Evolutionary conservation across 2,329 filamentous ascomycete genomes (phyloP), one percentile per base, ranked within the genome.

Genomic region (Incumbomyces lentus): DNA sequence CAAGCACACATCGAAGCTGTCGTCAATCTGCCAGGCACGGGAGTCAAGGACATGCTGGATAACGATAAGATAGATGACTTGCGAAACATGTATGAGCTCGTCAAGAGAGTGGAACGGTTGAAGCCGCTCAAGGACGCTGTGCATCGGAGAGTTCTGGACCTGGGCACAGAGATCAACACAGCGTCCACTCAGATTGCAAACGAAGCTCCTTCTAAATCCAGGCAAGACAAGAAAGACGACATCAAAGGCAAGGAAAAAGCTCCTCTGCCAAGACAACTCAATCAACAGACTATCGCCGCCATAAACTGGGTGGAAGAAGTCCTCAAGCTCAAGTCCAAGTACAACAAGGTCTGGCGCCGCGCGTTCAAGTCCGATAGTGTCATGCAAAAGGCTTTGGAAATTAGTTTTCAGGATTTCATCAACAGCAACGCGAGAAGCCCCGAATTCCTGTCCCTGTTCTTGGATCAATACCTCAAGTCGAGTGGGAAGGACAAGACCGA

Each of bases 271-370:
- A 76, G 70, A 49, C 69, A 76, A 1, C 69, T 81, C 6, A 89
- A 86, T 22, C 83, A 87, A 61, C 83, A 89, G 60, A 96, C 92
- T 1, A 76, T 79, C 0, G 84, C 88, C 1, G 92, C 92, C 0
- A 84, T 96, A 57, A 86, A 85, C 58, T 98, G 92, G 92, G 90
- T 96, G 2, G 86, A 94, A 57, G 88, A 95, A 57, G 85, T 96
- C 2, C 69, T 98, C 40, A 67, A 68, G 14, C 71, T 98, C 22
- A 95, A 96, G 64, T 81, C 84, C 56, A 93, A 92, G 60, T 96
- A 95, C 58, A 89, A 96, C 62, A 74, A 67, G 11, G 76, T 98
- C 49, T 88, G 83, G 78, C 69, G 68, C 35, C 64, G 68, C 10
- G 86, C 89, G 36, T 94, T 96, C 61, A 64, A 74, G 17, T 73